Evolutionary conservation across 768 basidiomycete species (phyloP).

Genomic region (Xerocomellus intermedius): DNA sequence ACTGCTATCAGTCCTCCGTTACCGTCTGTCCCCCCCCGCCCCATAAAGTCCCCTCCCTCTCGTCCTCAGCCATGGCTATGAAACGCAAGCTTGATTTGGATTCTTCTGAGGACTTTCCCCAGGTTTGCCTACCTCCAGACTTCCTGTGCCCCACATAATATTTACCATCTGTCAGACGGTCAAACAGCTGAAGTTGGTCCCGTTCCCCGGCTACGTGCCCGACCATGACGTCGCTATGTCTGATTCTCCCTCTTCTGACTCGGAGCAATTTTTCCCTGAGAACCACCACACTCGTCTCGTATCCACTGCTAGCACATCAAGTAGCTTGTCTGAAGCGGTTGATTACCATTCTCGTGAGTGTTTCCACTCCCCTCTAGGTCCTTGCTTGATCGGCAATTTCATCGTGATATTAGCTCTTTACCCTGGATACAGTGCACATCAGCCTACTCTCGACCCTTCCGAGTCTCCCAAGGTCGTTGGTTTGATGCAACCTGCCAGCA

Average conservation of each 20-base stretch:
- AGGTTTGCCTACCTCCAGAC: slow-evolving; percentile 35
- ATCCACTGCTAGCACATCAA: slow-evolving; percentile 62
- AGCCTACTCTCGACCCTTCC: slow-evolving; percentile 51
- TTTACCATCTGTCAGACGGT: slow-evolving; percentile 39
- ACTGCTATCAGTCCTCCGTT: slow-evolving; percentile 11
- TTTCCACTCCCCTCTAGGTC: not conserved
- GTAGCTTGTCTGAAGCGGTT: slow-evolving; percentile 47
- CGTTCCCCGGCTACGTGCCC: slow-evolving; percentile 64
- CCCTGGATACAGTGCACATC: slow-evolving; percentile 64
- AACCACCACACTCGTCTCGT: slow-evolving; percentile 59
- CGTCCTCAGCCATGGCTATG: slow-evolving; percentile 50
- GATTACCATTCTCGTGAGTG: slow-evolving; percentile 49
- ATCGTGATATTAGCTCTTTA: slow-evolving; percentile 37
- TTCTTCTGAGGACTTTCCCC: slow-evolving; percentile 49
- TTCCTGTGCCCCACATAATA: slow-evolving; percentile 16
- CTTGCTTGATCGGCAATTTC: not conserved
- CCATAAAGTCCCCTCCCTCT: slow-evolving; percentile 8
- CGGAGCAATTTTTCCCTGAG: slow-evolving; percentile 55
- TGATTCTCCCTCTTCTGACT: slow-evolving; percentile 50
- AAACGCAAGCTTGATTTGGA: slow-evolving; percentile 76
- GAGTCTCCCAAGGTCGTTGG: slow-evolving; percentile 52
- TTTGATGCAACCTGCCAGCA: slow-evolving; percentile 62
- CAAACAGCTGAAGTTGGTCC: slow-evolving; percentile 73
- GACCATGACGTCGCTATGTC: slow-evolving; percentile 74
- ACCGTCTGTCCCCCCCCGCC: not conserved